phyloP scores from a whole-genome alignment of 148 eudicot species.

The Cornus kousa region DNA sequence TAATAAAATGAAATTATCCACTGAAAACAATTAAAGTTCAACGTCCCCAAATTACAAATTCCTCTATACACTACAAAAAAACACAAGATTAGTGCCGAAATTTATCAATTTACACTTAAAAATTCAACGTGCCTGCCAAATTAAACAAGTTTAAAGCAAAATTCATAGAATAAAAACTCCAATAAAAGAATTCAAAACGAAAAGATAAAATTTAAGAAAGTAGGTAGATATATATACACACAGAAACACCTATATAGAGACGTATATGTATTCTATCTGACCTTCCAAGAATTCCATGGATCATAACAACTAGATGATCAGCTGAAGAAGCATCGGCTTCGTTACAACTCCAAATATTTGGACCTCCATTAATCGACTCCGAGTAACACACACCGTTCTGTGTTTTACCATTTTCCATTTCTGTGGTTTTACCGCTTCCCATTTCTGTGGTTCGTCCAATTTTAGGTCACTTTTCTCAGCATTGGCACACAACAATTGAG shows the following conservation, averaged over 20 bases:
- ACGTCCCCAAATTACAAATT: not conserved
- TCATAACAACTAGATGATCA: slow-evolving; percentile 95
- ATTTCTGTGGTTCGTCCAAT: slow-evolving; percentile 6
- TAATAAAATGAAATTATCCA: not conserved
- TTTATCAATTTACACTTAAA: not conserved
- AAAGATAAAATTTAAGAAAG: not conserved
- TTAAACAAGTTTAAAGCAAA: not conserved
- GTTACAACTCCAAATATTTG: slow-evolving; percentile 54
- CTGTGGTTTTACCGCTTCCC: slow-evolving; percentile 11
- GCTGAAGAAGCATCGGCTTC: slow-evolving; percentile 49
- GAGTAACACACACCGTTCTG: slow-evolving; percentile 56
- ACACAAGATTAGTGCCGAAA: not conserved
- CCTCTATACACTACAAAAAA: not conserved
- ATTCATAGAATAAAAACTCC: not conserved
- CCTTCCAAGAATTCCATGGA: slow-evolving; percentile 96
- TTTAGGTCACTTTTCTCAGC: not conserved
- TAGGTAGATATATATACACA: not conserved
- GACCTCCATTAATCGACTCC: slow-evolving; percentile 62
- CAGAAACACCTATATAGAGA: not conserved
- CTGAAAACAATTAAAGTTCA: too few species aligned
- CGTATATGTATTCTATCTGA: slow-evolving; percentile 7
- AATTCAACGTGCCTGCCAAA: not conserved
- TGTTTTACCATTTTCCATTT: slow-evolving; percentile 24
- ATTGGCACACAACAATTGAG: not conserved
- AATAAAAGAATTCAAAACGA: not conserved